Evolutionary conservation across 495 filamentous ascomycete species (phyloP).

Genomic region (Amphirosellinia nigrospora): DNA sequence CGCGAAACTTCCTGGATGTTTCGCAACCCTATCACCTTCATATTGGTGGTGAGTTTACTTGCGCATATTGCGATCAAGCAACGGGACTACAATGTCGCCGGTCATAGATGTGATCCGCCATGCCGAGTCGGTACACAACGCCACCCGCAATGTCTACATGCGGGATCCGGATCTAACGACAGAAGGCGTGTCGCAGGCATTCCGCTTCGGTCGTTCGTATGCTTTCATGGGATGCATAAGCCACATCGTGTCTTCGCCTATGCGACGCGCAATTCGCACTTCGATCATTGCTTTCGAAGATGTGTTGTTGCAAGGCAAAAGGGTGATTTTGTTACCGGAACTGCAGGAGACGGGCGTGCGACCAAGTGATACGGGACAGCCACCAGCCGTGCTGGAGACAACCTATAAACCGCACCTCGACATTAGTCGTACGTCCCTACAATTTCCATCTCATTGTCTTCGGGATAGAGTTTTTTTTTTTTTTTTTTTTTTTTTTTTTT

Average conservation of each 20-base stretch:
- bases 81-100: slow-evolving; percentile 35
- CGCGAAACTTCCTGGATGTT: neutral
- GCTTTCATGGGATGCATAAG: slow-evolving; percentile 61
- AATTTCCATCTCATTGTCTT: neutral
- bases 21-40: neutral
- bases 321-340: slow-evolving; percentile 31
- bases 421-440: slow-evolving; percentile 30
- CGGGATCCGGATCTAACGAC: slow-evolving; percentile 71
- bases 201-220: slow-evolving; percentile 58
- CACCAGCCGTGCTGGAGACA: slow-evolving; percentile 48
- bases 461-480: neutral
- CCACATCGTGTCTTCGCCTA: slow-evolving; percentile 71
- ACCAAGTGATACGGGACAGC: slow-evolving; percentile 73
- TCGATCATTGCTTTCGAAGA: slow-evolving; percentile 64
- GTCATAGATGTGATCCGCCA: slow-evolving; percentile 52
- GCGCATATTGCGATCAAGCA: neutral
- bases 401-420: slow-evolving; percentile 56
- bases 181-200: slow-evolving; percentile 70
- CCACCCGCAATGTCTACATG: slow-evolving; percentile 60
- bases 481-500: neutral
- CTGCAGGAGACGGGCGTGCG: slow-evolving; percentile 36
- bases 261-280: slow-evolving; percentile 75
- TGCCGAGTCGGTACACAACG: slow-evolving; percentile 71
- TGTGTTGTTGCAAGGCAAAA: slow-evolving; percentile 19
- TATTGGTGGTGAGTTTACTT: neutral